Base-by-base conservation (phyloP, 2,329 filamentous ascomycete species). In the Fusarium annulatum region DNA sequence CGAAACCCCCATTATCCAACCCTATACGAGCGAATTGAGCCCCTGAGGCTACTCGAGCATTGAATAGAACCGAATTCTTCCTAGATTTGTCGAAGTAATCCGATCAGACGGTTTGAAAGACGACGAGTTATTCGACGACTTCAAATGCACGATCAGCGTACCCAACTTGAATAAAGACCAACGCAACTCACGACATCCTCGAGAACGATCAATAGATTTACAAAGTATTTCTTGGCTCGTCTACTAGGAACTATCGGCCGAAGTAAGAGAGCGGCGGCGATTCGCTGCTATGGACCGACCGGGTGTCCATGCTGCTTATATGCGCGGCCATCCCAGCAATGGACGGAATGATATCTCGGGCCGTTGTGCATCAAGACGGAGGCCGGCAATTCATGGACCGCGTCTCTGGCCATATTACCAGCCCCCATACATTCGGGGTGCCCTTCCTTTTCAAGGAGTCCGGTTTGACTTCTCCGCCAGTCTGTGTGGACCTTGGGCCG, bases 1-100 rank as follows among this genome's bases (percentile, higher is more conserved):
- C 21, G 21, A 33, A 33, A 2, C 28, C 3, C 3, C 15, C 15
- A 18, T 49, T 33, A 23, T 18, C 15, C 21, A 18, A n/a, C 0
- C 10, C 5, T 2, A 9, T n/a, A n/a, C 12, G 11, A 26, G 30
- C 5, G 6, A 15, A 8, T 10, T 19, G 2, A 18, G n/a, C 30
- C 11, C 19, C 16, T 9, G 18, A 36, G 16, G 16, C 6, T 4
- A 26, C 30, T 2, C 4, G 7, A 34, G 9, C 21, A 23, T 19
- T 16, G 3, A 19, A 3, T 3, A 34, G 30, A 4, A 10, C 6
- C 12, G 7, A 19, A 6, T 19, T 7, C 9, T 49, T 45, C 45
- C 16, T 23, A 10, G 12, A 36, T 10, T 30, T 19, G n/a, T 14
- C 16, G 6, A 52, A 23, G 9, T 5, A 19, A 19, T 36, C 16